Evolutionary conservation across 202 grass and related monocot species (phyloP).

Genomic region (Bolboschoenoplectus hybrid): DNA sequence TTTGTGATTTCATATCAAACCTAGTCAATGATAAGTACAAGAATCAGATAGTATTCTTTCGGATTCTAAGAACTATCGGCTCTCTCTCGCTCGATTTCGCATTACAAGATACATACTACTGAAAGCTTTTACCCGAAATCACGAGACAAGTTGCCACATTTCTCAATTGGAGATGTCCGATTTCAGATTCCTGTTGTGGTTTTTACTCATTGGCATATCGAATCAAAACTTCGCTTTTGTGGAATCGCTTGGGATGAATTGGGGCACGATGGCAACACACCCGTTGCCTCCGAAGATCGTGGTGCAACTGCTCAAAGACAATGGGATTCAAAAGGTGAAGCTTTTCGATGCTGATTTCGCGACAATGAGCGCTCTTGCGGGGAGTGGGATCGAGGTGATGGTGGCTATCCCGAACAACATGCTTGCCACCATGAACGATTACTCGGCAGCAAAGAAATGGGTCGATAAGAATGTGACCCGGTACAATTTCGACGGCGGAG

Average conservation of each 20-base stretch:
- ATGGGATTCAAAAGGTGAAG: conserved; percentile 88
- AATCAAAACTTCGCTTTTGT: conserved; percentile 30
- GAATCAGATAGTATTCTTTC: background rate
- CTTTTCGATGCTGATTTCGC: conserved; percentile 76
- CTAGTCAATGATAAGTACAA: background rate
- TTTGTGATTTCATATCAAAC: background rate
- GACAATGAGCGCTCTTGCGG: conserved; percentile 73
- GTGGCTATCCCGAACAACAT: conserved; percentile 84
- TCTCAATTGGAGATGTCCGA: conserved; percentile 14
- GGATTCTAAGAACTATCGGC: background rate
- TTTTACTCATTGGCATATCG: conserved; percentile 1
- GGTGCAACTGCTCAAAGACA: conserved; percentile 69
- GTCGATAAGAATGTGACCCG: conserved; percentile 61
- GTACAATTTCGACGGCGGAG: conserved; percentile 86
- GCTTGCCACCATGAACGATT: conserved; percentile 65
- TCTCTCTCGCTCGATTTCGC: background rate
- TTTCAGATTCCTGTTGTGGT: conserved; percentile 8
- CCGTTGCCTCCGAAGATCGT: conserved; percentile 64
- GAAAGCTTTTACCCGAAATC: background rate
- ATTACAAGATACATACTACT: background rate
- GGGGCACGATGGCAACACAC: conserved; percentile 92
- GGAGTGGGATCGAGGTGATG: conserved; percentile 83
- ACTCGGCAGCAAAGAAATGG: conserved; percentile 66
- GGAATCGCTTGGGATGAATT: conserved; percentile 82
- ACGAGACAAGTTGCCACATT: background rate